These are phyloP conservation scores for Candida quercuum DNA, from an alignment of 805 yeast species.

Conservation along the genomic window DNA sequence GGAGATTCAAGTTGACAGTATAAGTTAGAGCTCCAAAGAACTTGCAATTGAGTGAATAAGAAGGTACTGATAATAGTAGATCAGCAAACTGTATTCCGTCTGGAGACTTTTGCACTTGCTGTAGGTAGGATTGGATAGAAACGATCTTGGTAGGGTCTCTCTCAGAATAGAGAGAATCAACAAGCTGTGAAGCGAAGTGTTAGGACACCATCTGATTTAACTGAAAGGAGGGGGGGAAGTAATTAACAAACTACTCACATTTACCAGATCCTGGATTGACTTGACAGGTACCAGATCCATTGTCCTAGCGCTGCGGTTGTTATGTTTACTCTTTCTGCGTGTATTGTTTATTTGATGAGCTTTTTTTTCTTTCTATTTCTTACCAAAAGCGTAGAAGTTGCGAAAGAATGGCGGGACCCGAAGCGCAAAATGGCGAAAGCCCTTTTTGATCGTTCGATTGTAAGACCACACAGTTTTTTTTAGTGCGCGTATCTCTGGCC, in stretches of 20 bases:
- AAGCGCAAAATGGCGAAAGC: too few species aligned
- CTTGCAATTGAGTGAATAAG: constrained; percentile 42
- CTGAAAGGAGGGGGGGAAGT: background rate
- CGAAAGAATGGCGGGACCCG: too few species aligned
- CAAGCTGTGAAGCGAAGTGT: constrained; percentile 9
- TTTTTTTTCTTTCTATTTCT: too few species aligned
- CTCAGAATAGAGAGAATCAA: constrained; percentile 19
- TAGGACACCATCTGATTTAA: background rate
- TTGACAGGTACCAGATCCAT: background rate
- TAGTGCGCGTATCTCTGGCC: too few species aligned
- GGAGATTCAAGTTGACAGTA: constrained; percentile 49
- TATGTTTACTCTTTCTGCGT: too few species aligned
- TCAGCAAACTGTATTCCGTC: constrained; percentile 57
- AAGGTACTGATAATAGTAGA: constrained; percentile 34
- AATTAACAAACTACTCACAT: constrained; percentile 2
- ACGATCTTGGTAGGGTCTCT: constrained; percentile 30
- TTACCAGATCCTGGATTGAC: constrained; percentile 6
- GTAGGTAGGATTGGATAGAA: constrained; percentile 49
- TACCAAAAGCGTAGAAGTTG: too few species aligned
- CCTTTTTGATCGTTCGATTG: too few species aligned
- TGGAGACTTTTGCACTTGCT: constrained; percentile 49
- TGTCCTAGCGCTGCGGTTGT: background rate
- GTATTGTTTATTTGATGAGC: too few species aligned
- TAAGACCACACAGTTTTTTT: too few species aligned
- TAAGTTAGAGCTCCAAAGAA: constrained; percentile 82